Conservation (phyloP, 108 stramenopile genomes). For the Stephanodiscus triporus region DNA sequence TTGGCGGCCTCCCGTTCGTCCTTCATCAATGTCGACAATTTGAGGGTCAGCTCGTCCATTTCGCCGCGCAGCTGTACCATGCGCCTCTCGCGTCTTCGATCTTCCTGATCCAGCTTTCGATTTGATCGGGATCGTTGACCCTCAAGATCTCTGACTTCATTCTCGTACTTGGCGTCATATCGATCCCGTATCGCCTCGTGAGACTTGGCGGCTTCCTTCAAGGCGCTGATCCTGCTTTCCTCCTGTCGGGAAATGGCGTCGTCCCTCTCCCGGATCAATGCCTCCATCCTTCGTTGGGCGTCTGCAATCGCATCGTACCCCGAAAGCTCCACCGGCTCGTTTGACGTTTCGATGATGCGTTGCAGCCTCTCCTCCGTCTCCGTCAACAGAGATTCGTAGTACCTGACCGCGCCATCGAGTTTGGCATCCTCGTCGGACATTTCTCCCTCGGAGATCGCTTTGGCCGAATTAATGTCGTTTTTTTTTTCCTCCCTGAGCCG, state of each 20-base stretch:
- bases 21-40: conserved; percentile 25
- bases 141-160: conserved; percentile 22
- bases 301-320: conserved; percentile 17
- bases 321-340: conserved; percentile 23
- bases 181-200: conserved; percentile 20
- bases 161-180: conserved; percentile 41
- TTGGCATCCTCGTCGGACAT: conserved; percentile 6
- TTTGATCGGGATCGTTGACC: conserved; percentile 12
- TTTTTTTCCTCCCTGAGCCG: conserved; percentile 2
- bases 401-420: conserved; percentile 14
- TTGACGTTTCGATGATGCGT: conserved; percentile 15
- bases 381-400: conserved; percentile 17
- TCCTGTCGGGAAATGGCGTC: conserved; percentile 24
- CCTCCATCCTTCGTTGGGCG: conserved; percentile 25
- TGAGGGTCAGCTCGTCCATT: conserved; percentile 22
- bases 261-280: conserved; percentile 31
- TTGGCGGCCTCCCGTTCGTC: conserved; percentile 31
- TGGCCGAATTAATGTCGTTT: conserved; percentile 10
- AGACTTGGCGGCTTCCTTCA: conserved; percentile 15
- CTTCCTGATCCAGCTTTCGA: conserved; percentile 24
- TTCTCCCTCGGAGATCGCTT: conserved; percentile 12
- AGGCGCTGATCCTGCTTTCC: conserved; percentile 5
- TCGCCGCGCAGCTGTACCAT: conserved; percentile 15
- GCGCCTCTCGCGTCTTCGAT: conserved; percentile 19
- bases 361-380: conserved; percentile 25